Conservation (phyloP, 768 basidiomycete species). For the Hydnum rufescens region DNA sequence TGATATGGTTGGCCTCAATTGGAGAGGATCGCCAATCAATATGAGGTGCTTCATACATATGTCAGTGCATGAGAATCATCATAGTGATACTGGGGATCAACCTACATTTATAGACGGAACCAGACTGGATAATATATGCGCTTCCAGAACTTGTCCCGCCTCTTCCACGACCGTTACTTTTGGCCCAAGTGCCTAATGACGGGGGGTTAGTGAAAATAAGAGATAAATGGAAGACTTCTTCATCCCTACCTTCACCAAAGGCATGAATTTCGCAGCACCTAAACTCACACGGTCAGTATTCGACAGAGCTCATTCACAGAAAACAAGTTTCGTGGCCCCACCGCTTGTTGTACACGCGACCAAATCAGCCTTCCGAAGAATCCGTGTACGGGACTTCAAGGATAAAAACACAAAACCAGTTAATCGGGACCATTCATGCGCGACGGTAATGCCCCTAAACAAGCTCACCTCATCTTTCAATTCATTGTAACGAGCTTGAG, state of each 20-base stretch:
- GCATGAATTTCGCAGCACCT: slow-evolving; percentile 53
- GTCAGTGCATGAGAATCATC: slow-evolving; percentile 10
- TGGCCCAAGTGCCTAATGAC: slow-evolving; percentile 33
- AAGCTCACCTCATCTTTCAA: slow-evolving; percentile 33
- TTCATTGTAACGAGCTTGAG: slow-evolving; percentile 20
- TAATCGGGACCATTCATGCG: not conserved
- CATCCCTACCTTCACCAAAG: slow-evolving; percentile 26
- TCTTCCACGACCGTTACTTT: slow-evolving; percentile 55
- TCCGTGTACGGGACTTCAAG: slow-evolving; percentile 30
- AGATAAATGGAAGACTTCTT: not conserved
- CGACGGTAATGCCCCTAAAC: not conserved
- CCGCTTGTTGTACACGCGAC: slow-evolving; percentile 66
- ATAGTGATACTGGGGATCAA: not conserved
- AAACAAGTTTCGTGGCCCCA: slow-evolving; percentile 14
- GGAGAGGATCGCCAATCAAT: slow-evolving; percentile 61
- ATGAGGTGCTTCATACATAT: slow-evolving; percentile 37
- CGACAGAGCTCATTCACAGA: slow-evolving; percentile 4
- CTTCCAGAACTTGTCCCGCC: slow-evolving; percentile 66
- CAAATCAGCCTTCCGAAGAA: slow-evolving; percentile 36
- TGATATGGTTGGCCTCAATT: slow-evolving; percentile 48
- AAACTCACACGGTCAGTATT: not conserved
- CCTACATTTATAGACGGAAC: not conserved
- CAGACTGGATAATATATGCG: slow-evolving; percentile 35
- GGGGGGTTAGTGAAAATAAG: not conserved
- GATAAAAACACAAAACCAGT: not conserved